Evolutionary conservation across 2,329 filamentous ascomycete species (phyloP).

Genomic region (Diaporthe destruens): DNA sequence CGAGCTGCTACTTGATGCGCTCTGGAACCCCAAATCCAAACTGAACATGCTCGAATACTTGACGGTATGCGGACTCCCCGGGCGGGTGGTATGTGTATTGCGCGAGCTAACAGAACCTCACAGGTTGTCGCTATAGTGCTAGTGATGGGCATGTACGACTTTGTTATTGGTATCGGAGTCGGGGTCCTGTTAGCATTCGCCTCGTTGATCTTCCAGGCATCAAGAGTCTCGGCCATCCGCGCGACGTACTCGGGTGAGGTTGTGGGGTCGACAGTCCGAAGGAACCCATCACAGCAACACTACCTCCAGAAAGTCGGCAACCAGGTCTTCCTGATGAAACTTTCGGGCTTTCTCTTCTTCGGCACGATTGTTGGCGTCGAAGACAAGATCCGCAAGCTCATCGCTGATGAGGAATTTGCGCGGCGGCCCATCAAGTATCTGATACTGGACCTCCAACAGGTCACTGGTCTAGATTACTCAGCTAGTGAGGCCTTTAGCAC

Average conservation of each 20-base stretch:
- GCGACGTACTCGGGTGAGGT: slow-evolving; percentile 91
- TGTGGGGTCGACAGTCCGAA: slow-evolving; percentile 90
- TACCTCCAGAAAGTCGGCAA: slow-evolving; percentile 87
- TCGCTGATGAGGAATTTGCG: slow-evolving; percentile 85
- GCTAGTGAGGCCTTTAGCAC: slow-evolving; percentile 95
- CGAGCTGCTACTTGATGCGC: slow-evolving; percentile 87
- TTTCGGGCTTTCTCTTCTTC: slow-evolving; percentile 97
- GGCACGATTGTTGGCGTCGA: slow-evolving; percentile 97
- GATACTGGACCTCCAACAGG: slow-evolving; percentile 88
- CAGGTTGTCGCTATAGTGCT: slow-evolving; percentile 87
- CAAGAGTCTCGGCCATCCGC: slow-evolving; percentile 87
- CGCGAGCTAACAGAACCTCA: slow-evolving; percentile 44
- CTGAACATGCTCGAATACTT: slow-evolving; percentile 88
- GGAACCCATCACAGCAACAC: slow-evolving; percentile 88
- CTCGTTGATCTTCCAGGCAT: slow-evolving; percentile 91
- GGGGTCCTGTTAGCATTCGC: slow-evolving; percentile 93
- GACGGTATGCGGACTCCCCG: slow-evolving; percentile 68
- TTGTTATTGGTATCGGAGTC: slow-evolving; percentile 92
- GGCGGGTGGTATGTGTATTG: neutral
- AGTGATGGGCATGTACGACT: slow-evolving; percentile 97
- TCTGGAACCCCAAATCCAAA: slow-evolving; percentile 90
- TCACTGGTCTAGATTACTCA: slow-evolving; percentile 95
- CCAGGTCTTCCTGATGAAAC: slow-evolving; percentile 91
- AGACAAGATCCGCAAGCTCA: slow-evolving; percentile 83
- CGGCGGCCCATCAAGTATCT: slow-evolving; percentile 88